Evolutionary conservation across 768 basidiomycete genomes (phyloP), one percentile per base, ranked within the genome.

Genomic region (Pisolithus tinctorius): DNA sequence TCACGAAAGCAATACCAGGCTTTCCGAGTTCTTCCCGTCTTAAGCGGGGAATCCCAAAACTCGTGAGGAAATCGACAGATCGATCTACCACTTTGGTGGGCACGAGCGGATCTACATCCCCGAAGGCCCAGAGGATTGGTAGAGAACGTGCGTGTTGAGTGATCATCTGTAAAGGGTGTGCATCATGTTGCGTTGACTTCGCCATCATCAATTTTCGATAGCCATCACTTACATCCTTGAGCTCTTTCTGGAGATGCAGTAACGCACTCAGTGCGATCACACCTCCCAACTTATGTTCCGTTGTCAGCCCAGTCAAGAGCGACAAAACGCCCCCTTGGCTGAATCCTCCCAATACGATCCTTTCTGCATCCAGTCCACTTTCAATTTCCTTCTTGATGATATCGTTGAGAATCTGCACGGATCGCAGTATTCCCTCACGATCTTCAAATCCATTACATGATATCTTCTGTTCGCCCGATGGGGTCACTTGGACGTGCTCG

Each of bases 81-180:
- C 66, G 62, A 45, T 72, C 61, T 20, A 79, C 81, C 45, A 80
- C 73, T 23, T 76, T 51, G 58, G 70, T 73, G 47, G 72, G 73
- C 49, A 93, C 83, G 9, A 93, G 74, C 6, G 80, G 82, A 68
- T 95, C 91, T 10, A 63, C 71, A 4, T 71, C 75, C 25, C 91
- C 91, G 57, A 90, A 87, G 6, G 85, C 91, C 82, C 86, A 90
- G 20, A 93, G 93, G 37, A 93, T 75, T 1, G 89, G 85, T 10
- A 80, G 72, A 14, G 74, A 66, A 16, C 76, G 74, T 34, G 75
- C 63, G 75, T 87, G 79, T 84, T 86, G 50, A 6, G 50, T 51
- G 44, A 75, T 62, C 76, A 87, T 79, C 85, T 88, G 53, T 34
- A 11, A 13, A 13, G 49, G 54, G 45, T 34, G 29, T 34, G 36